phyloP scores from a whole-genome alignment of 805 yeast species.

The Yarrowia keelungensis region DNA sequence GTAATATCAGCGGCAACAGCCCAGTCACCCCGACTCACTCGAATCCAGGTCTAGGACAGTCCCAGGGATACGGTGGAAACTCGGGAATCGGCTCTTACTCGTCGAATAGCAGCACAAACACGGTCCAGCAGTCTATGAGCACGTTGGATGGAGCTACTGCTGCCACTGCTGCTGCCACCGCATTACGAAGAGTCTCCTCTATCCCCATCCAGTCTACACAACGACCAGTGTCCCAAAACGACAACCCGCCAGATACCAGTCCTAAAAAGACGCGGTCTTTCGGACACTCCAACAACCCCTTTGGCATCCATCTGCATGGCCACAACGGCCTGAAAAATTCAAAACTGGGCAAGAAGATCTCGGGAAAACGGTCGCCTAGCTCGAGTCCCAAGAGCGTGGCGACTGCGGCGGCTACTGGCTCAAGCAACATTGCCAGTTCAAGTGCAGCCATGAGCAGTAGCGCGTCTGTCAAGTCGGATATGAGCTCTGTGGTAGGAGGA shows the following conservation, averaged over 20 bases:
- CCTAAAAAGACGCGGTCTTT: slow-evolving; percentile 14
- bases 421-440: slow-evolving; percentile 7
- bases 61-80: slow-evolving; percentile 10
- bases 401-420: background rate
- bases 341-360: slow-evolving; percentile 30
- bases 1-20: slow-evolving; percentile 20
- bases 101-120: slow-evolving; percentile 11
- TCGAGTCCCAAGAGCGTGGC: slow-evolving; percentile 7
- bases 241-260: slow-evolving; percentile 7
- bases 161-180: slow-evolving; percentile 36
- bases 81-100: slow-evolving; percentile 7
- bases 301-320: slow-evolving; percentile 29
- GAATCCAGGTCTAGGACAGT: slow-evolving; percentile 15
- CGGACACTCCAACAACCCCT: slow-evolving; percentile 28
- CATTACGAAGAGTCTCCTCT: slow-evolving; percentile 19
- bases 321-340: slow-evolving; percentile 29
- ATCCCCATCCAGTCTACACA: slow-evolving; percentile 36
- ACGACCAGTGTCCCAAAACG: slow-evolving; percentile 2
- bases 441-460: slow-evolving; percentile 15
- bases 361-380: slow-evolving; percentile 31
- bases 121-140: slow-evolving; percentile 6
- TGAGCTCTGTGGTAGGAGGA: background rate
- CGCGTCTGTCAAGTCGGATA: slow-evolving; percentile 19
- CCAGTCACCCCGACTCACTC: slow-evolving; percentile 15
- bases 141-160: slow-evolving; percentile 29